A percentile compares a stretch with the other conserved stretches of the same genome.
Conservation (phyloP, 78 protist species). For the Dictyostelium capitatum region DNA sequence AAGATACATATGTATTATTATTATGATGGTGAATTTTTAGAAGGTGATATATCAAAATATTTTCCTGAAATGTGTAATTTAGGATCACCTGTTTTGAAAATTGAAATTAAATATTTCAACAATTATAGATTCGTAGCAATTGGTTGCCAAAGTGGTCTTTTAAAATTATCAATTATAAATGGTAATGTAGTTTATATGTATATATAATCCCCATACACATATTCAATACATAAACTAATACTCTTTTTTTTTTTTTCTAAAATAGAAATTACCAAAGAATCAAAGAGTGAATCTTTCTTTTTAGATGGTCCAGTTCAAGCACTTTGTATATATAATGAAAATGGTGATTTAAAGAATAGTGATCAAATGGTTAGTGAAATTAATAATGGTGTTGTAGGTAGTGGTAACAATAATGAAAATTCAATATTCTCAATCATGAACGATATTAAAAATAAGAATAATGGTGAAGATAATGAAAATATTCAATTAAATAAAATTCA, state of each 20-base stretch:
- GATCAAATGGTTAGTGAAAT: neutral
- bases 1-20: constrained; percentile 46
- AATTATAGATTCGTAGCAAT: constrained; percentile 37
- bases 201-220: neutral
- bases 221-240: neutral
- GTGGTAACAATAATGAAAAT: neutral
- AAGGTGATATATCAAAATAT: constrained; percentile 30
- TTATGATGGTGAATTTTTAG: constrained; percentile 17
- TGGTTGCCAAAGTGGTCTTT: constrained; percentile 61
- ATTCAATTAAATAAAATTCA: constrained; percentile 7
- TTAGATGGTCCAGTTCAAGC: constrained; percentile 82
- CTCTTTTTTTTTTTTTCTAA: neutral
- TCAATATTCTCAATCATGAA: constrained; percentile 7
- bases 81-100: constrained; percentile 25
- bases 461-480: neutral
- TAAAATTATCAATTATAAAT: constrained; percentile 53
- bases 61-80: constrained; percentile 67
- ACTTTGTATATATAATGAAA: constrained; percentile 24
- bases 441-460: neutral
- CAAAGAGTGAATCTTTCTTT: constrained; percentile 31
- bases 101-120: constrained; percentile 31
- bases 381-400: neutral
- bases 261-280: constrained; percentile 29
- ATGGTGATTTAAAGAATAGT: constrained; percentile 8
- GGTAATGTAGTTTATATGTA: neutral